Evolutionary conservation across 1,284 basidiomycete species (phyloP).

Genomic region (Leccinum solheimii): DNA sequence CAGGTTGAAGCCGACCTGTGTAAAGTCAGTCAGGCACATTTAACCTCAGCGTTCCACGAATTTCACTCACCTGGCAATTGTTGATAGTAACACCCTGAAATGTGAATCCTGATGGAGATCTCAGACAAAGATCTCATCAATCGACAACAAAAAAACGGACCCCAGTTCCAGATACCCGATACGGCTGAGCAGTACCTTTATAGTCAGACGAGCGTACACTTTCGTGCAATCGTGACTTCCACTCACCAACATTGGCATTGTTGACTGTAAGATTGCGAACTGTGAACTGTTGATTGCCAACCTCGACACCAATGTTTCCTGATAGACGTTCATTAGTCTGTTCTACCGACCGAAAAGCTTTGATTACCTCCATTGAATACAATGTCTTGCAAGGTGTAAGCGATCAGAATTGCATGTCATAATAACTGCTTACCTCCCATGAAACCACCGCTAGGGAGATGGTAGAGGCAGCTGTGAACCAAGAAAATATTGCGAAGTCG

Average conservation of each 20-base stretch:
- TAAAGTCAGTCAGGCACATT: slow-evolving; percentile 1
- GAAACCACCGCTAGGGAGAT: slow-evolving; percentile 48
- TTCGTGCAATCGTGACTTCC: neutral
- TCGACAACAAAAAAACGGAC: slow-evolving; percentile 17
- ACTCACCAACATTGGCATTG: slow-evolving; percentile 44
- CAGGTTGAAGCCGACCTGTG: slow-evolving; percentile 46
- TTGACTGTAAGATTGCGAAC: slow-evolving; percentile 55
- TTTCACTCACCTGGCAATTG: slow-evolving; percentile 44
- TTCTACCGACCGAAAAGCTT: neutral
- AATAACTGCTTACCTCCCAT: slow-evolving; percentile 45
- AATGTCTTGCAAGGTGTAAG: slow-evolving; percentile 40
- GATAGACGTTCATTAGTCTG: neutral
- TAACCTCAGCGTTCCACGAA: neutral
- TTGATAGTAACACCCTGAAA: slow-evolving; percentile 51
- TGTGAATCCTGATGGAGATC: slow-evolving; percentile 39
- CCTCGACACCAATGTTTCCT: slow-evolving; percentile 45
- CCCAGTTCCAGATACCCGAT: slow-evolving; percentile 49
- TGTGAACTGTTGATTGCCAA: slow-evolving; percentile 58
- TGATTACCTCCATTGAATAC: slow-evolving; percentile 47
- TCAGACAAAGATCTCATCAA: neutral
- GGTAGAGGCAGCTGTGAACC: neutral
- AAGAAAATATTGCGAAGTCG: slow-evolving; percentile 24
- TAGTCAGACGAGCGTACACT: neutral
- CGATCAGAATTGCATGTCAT: neutral
- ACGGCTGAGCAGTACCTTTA: slow-evolving; percentile 32